These are phyloP conservation scores for Dimargaris cristalligena DNA, from an alignment of 192 early-diverging fungal species.

Conservation along the genomic window DNA sequence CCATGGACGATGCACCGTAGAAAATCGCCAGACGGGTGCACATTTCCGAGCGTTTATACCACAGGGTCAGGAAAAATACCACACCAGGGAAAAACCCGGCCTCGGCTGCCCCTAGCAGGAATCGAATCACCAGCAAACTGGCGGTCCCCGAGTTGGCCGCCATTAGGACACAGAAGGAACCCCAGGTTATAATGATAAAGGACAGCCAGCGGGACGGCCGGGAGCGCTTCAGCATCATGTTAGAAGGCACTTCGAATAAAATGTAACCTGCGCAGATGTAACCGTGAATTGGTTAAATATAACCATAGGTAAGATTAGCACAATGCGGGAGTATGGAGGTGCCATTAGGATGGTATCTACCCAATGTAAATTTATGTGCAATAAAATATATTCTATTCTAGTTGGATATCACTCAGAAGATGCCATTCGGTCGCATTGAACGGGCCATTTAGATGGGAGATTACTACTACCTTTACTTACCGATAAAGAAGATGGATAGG, in stretches of 20 bases:
- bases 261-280: conserved; percentile 27
- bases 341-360: neutral
- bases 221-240: conserved; percentile 40
- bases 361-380: neutral
- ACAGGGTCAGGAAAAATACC: conserved; percentile 34
- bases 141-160: conserved; percentile 21
- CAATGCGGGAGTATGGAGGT: neutral
- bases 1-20: conserved; percentile 32
- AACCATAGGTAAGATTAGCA: neutral
- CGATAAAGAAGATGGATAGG: conserved; percentile 51
- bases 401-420: neutral
- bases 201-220: conserved; percentile 40
- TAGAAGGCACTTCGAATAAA: conserved; percentile 57
- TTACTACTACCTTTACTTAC: conserved; percentile 18
- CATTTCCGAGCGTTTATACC: conserved; percentile 39
- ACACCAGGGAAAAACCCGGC: conserved; percentile 41
- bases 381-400: neutral
- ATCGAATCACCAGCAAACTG: conserved; percentile 31
- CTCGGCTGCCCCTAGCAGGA: conserved; percentile 40
- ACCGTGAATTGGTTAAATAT: neutral
- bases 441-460: neutral
- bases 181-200: conserved; percentile 38
- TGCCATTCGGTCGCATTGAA: neutral
- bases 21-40: conserved; percentile 34
- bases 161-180: conserved; percentile 32